Evolutionary conservation across 805 yeast genomes (phyloP).

Genomic region (Scheffersomyces stipitis): DNA sequence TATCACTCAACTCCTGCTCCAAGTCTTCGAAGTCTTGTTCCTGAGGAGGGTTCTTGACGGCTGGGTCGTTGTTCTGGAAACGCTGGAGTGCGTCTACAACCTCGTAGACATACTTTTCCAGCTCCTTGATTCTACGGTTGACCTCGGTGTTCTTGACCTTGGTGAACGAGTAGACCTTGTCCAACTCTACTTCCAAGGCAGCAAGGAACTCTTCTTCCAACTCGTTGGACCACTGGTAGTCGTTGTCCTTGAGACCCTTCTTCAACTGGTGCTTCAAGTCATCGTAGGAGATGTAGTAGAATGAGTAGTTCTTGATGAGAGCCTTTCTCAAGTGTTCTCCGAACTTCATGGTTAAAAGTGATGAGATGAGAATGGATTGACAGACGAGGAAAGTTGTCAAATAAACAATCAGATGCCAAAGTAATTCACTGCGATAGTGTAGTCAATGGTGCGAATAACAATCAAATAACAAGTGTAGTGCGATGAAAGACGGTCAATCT

Average conservation of each 20-base stretch:
- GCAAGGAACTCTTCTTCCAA: slow-evolving; percentile 81
- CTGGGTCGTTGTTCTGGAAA: slow-evolving; percentile 33
- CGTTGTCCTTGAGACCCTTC: slow-evolving; percentile 59
- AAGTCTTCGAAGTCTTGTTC: slow-evolving; percentile 45
- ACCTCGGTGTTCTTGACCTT: slow-evolving; percentile 86
- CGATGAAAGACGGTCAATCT: too few species aligned
- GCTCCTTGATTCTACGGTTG: slow-evolving; percentile 77
- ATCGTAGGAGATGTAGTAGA: slow-evolving; percentile 89
- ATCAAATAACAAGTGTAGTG: too few species aligned
- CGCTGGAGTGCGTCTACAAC: slow-evolving; percentile 51
- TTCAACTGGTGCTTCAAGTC: slow-evolving; percentile 82
- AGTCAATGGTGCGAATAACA: too few species aligned
- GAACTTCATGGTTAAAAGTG: slow-evolving; percentile 86
- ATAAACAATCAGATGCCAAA: too few species aligned
- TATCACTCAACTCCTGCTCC: slow-evolving; percentile 54
- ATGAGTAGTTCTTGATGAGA: slow-evolving; percentile 84
- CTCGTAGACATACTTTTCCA: slow-evolving; percentile 68
- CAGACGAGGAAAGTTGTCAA: too few species aligned
- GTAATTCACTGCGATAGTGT: too few species aligned
- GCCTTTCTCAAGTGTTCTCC: slow-evolving; percentile 92
- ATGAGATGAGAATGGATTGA: too few species aligned
- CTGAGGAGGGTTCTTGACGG: slow-evolving; percentile 32
- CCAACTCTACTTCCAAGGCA: slow-evolving; percentile 77
- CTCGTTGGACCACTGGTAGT: slow-evolving; percentile 66
- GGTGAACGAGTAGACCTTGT: slow-evolving; percentile 90